These are phyloP conservation scores for Gastrodia elata DNA, from an alignment of 106 monocot genomes.

Conservation along the genomic window DNA sequence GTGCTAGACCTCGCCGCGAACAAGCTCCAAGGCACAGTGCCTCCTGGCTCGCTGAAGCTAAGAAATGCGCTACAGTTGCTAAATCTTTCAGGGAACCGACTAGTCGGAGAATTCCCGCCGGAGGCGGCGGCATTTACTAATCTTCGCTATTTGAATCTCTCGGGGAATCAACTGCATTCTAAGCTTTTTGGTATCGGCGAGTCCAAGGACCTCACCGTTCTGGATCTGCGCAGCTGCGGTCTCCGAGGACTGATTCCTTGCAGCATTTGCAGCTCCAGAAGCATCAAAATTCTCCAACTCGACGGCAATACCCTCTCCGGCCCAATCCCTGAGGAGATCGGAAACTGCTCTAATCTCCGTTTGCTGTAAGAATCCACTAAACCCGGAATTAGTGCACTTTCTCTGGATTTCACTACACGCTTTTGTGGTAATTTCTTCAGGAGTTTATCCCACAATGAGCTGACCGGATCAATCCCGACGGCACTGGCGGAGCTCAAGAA, in stretches of 20 bases:
- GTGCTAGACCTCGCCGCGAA: conserved; percentile 70
- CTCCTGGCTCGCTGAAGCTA: conserved; percentile 36
- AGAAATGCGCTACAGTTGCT: conserved; percentile 41
- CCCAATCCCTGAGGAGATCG: conserved; percentile 13
- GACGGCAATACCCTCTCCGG: conserved; percentile 17
- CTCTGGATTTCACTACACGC: no score
- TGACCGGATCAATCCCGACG: conserved; percentile 18
- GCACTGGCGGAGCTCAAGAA: conserved; percentile 31
- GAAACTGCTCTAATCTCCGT: conserved; percentile 19
- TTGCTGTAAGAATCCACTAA: conserved; percentile 25
- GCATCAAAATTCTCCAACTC: conserved; percentile 13
- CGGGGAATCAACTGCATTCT: conserved; percentile 42
- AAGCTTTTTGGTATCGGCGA: conserved; percentile 9
- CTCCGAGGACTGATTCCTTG: conserved; percentile 25
- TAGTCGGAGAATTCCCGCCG: conserved; percentile 46
- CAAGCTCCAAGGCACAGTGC: conserved; percentile 46
- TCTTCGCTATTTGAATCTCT: conserved; percentile 59
- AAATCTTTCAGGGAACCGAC: conserved; percentile 50
- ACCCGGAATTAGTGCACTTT: no score
- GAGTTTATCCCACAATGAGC: conserved; percentile 22
- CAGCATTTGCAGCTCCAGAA: conserved; percentile 13
- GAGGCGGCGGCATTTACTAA: conserved; percentile 53
- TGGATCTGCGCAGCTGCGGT: conserved; percentile 54
- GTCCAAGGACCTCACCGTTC: conserved; percentile 15
- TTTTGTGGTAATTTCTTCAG: conserved; percentile 8